Base-by-base conservation (phyloP, 495 filamentous ascomycete genomes). In the Chaetomium tenue region DNA sequence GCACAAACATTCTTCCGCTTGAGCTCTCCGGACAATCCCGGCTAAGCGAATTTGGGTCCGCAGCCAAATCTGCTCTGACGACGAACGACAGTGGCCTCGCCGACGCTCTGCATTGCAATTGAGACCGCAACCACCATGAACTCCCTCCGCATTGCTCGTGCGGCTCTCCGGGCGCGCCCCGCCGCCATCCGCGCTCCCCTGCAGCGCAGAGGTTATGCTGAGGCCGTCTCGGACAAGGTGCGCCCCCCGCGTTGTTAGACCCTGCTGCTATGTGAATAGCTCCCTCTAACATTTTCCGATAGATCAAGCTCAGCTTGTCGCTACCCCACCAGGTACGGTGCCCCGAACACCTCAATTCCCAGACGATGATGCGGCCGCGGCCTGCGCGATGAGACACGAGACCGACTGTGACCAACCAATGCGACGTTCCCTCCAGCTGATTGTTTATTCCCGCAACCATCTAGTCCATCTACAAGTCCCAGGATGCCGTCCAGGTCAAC, bases 281-380 rank as follows among this genome's bases (percentile, higher is more conserved):
- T 30, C 26, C 37, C 52, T n/a, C 68, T 70, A 74, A 70, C 67
- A 50, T 20, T 8, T 25, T 37, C 20, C 42, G 67, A 84, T 89
- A 97, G 88, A 96, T 99, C 86, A 91, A 94, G 86, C 86, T 99
- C 79, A 94, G 91, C 82, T 86, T 99, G 82, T 86, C 90, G 75
- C 89, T 99, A 66, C 94, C 94, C 82, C 95, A 98, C 81, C 91
- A 97, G 91, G 94, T 98, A 89, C 76, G 89, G 65, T 52, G 47
- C 26, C 63, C 25, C 23, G 56, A 18, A 48, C 44, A 11, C 44
- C 25, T 16, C 44, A 58, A 7, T 30, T 8, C 9, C 42, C 4
- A 22, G 20, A 40, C 47, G 33, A 53, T 39, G 20, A 37, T 52
- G 20, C 59, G 6, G 46, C 28, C 18, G 37, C 33, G 39, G 33